phyloP scores from a whole-genome alignment of 441 rosid species.

The Erodium texanum region DNA sequence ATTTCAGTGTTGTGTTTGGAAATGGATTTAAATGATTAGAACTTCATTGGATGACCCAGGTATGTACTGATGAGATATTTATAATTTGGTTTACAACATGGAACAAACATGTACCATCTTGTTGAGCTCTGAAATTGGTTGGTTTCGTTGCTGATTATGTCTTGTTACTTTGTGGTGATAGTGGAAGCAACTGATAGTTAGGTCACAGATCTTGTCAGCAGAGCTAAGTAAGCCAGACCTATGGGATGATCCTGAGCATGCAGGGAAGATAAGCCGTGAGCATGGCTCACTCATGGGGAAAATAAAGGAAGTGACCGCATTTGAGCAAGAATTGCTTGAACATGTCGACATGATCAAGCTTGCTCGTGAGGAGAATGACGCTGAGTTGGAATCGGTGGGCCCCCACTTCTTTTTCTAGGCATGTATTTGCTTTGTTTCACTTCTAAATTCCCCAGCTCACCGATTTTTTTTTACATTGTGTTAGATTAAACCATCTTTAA shows the following conservation, averaged over 20 bases:
- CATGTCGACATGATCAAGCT: conserved; percentile 91
- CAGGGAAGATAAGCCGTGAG: conserved; percentile 84
- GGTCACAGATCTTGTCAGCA: conserved; percentile 51
- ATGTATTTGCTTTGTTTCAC: conserved; percentile 34
- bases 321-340: conserved; percentile 77
- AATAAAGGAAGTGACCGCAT: conserved; percentile 64
- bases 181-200: conserved; percentile 75
- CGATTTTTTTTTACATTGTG: not conserved
- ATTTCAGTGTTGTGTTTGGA: not conserved
- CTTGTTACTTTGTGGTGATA: conserved; percentile 26
- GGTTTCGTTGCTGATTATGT: not conserved
- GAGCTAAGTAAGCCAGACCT: conserved; percentile 68
- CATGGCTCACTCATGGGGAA: conserved; percentile 70
- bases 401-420: conserved; percentile 61
- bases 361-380: conserved; percentile 79
- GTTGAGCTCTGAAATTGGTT: not conserved
- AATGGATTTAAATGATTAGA: not conserved
- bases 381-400: conserved; percentile 94
- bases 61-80: not conserved
- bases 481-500: not conserved
- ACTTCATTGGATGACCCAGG: not conserved
- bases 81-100: not conserved
- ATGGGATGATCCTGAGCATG: conserved; percentile 83
- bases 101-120: not conserved
- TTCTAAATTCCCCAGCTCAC: conserved; percentile 7